These are phyloP conservation scores for Yamadazyma insecticola DNA, from an alignment of 805 yeast species.

Conservation along the genomic window DNA sequence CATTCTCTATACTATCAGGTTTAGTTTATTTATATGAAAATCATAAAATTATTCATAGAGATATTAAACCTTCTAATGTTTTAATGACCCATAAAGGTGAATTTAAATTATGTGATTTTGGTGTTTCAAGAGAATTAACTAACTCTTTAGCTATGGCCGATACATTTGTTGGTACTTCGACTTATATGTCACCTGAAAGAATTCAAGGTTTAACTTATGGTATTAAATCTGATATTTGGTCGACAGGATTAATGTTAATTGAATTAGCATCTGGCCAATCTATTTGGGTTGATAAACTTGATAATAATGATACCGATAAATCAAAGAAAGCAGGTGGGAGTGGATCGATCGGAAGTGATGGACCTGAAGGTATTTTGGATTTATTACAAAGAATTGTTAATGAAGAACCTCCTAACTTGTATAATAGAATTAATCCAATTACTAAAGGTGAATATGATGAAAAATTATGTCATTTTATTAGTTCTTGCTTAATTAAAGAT, in stretches of 20 bases:
- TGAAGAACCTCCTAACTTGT: slow-evolving; percentile 78
- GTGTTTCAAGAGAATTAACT: slow-evolving; percentile 87
- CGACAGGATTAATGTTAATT: slow-evolving; percentile 83
- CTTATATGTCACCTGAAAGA: slow-evolving; percentile 95
- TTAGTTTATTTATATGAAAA: slow-evolving; percentile 73
- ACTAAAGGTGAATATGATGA: slow-evolving; percentile 33
- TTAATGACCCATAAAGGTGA: slow-evolving; percentile 81
- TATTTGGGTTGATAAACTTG: slow-evolving; percentile 52
- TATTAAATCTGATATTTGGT: slow-evolving; percentile 97
- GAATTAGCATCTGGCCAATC: slow-evolving; percentile 84
- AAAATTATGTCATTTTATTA: slow-evolving; percentile 63
- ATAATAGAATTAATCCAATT: slow-evolving; percentile 24
- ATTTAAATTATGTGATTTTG: slow-evolving; percentile 92
- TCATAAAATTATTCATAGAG: slow-evolving; percentile 90
- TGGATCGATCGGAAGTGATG: too few species aligned
- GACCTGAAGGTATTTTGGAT: slow-evolving; percentile 85
- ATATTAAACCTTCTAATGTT: slow-evolving; percentile 93
- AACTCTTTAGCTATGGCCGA: slow-evolving; percentile 85
- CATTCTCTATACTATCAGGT: slow-evolving; percentile 75
- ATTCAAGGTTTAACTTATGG: slow-evolving; percentile 93
- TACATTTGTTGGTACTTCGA: slow-evolving; percentile 96
- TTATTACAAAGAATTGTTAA: slow-evolving; percentile 88
- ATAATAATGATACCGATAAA: slow-evolving; percentile 11
- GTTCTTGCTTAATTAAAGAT: slow-evolving; percentile 68
- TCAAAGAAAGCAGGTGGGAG: too few species aligned